Conservation (phyloP, 2,329 filamentous ascomycete species). For the Ascosphaera pollenicola region DNA sequence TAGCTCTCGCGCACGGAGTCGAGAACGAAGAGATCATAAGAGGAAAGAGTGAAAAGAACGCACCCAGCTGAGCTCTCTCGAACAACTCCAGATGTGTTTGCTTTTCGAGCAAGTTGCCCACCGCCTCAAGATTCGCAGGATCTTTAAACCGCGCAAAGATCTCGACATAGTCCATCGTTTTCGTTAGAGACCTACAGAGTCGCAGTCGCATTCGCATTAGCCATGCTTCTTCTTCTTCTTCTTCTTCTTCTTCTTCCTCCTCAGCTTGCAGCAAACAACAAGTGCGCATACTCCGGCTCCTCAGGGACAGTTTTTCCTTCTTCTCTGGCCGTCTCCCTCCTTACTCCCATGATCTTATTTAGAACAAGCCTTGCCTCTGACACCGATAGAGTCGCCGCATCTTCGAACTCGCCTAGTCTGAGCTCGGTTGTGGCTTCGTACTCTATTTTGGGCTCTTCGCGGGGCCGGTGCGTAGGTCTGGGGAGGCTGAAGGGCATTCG, state of each 20-base stretch:
- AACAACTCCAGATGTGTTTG: slow-evolving; percentile 66
- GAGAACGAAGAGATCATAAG: slow-evolving; percentile 1
- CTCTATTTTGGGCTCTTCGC: slow-evolving; percentile 30
- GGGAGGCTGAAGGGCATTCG: slow-evolving; percentile 1
- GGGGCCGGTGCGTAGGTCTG: slow-evolving; percentile 16
- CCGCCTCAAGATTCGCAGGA: slow-evolving; percentile 84
- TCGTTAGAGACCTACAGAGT: slow-evolving; percentile 40
- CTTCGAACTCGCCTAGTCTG: slow-evolving; percentile 79
- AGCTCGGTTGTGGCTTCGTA: slow-evolving; percentile 69
- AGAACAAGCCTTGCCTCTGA: slow-evolving; percentile 85
- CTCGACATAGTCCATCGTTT: slow-evolving; percentile 82
- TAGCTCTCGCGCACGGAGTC: not conserved
- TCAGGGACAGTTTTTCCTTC: slow-evolving; percentile 56
- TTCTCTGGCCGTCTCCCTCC: slow-evolving; percentile 28
- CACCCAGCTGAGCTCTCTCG: slow-evolving; percentile 80
- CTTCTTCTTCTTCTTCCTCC: not conserved
- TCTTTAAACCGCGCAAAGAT: slow-evolving; percentile 91
- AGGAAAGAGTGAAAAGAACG: slow-evolving; percentile 9
- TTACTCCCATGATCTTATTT: slow-evolving; percentile 65
- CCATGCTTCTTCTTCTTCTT: no score
- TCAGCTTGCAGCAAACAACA: not conserved
- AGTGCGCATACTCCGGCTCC: slow-evolving; percentile 49
- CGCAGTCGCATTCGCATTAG: not conserved
- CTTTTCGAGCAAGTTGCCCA: slow-evolving; percentile 63
- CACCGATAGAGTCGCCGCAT: slow-evolving; percentile 76